Evolutionary conservation across 2,329 filamentous ascomycete species (phyloP).

Genomic region (Pseudogymnoascus destructans): DNA sequence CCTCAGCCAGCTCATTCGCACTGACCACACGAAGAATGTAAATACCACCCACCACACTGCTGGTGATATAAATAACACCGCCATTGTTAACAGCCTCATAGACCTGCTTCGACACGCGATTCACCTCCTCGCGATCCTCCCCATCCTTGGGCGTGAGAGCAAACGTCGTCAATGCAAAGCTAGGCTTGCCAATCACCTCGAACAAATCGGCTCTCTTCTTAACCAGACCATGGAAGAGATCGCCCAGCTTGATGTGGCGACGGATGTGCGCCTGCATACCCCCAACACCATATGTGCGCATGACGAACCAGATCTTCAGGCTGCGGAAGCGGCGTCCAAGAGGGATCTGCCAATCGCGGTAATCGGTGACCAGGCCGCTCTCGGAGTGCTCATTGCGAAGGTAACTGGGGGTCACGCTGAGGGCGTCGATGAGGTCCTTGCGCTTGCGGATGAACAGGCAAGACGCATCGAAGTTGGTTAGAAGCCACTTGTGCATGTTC

Average conservation of each 20-base stretch:
- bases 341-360: slow-evolving; percentile 94
- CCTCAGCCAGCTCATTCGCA: slow-evolving; percentile 54
- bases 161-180: slow-evolving; percentile 70
- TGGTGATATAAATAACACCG: slow-evolving; percentile 74
- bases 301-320: slow-evolving; percentile 90
- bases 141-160: slow-evolving; percentile 38
- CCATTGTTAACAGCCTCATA: slow-evolving; percentile 61
- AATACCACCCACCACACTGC: slow-evolving; percentile 55
- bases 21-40: slow-evolving; percentile 76
- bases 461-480: slow-evolving; percentile 82
- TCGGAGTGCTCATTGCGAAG: slow-evolving; percentile 72
- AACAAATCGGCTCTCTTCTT: slow-evolving; percentile 54
- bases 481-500: slow-evolving; percentile 96
- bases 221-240: slow-evolving; percentile 53
- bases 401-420: slow-evolving; percentile 70
- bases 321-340: slow-evolving; percentile 78
- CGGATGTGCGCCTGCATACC: slow-evolving; percentile 65
- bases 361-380: slow-evolving; percentile 77
- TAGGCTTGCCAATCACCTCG: slow-evolving; percentile 57
- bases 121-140: slow-evolving; percentile 39
- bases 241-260: slow-evolving; percentile 54
- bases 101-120: slow-evolving; percentile 57
- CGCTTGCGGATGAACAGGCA: slow-evolving; percentile 69
- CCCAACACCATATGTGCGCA: slow-evolving; percentile 66
- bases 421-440: slow-evolving; percentile 61